Evolutionary conservation across 2,329 filamentous ascomycete species (phyloP).

Genomic region (Ophiostoma quercus): DNA sequence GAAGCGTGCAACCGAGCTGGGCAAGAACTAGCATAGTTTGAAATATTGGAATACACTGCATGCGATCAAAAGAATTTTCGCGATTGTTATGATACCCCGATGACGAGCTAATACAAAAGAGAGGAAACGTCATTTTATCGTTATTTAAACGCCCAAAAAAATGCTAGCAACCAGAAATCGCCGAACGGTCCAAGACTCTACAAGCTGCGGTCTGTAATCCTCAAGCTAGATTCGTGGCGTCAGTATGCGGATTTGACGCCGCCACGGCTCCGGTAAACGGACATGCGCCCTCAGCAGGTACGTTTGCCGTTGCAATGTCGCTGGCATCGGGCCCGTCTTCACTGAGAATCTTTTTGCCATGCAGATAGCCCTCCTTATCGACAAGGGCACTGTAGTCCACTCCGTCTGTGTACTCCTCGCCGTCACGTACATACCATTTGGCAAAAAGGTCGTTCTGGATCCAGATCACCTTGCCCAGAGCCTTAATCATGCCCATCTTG

Average conservation of each 20-base stretch:
- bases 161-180: not conserved
- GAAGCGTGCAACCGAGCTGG: constrained; percentile 41
- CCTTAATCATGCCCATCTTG: constrained; percentile 70
- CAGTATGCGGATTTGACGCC: not conserved
- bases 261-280: not conserved
- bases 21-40: constrained; percentile 28
- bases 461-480: constrained; percentile 76
- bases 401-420: constrained; percentile 52
- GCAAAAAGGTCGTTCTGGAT: constrained; percentile 83
- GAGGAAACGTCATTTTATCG: not conserved
- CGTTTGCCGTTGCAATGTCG: not conserved
- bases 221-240: not conserved
- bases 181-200: not conserved
- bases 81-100: not conserved
- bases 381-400: constrained; percentile 41
- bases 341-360: constrained; percentile 55
- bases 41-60: not conserved
- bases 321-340: not conserved
- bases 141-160: not conserved
- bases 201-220: not conserved
- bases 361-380: constrained; percentile 59
- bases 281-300: not conserved
- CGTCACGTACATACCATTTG: constrained; percentile 71
- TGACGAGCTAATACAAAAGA: not conserved
- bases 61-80: not conserved